Evolutionary conservation across 2,329 filamentous ascomycete species (phyloP).

Genomic region (Hymenoscyphus occultus): DNA sequence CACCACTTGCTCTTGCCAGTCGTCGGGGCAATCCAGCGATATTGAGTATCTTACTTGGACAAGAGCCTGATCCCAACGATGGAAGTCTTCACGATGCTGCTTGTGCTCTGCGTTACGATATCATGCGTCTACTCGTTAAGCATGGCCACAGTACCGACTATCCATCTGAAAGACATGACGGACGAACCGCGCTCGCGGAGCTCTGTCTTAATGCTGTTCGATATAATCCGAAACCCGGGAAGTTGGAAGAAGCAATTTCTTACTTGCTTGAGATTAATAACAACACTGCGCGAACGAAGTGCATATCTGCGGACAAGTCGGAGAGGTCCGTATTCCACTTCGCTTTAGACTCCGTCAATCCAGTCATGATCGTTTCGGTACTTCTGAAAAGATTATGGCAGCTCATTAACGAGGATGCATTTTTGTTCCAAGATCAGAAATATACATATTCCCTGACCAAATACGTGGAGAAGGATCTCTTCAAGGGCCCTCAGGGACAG

Average conservation of each 20-base stretch:
- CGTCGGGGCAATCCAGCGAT: slow-evolving; percentile 16
- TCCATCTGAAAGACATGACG: slow-evolving; percentile 60
- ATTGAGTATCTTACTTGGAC: slow-evolving; percentile 20
- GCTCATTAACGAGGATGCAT: slow-evolving; percentile 57
- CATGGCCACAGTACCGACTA: slow-evolving; percentile 63
- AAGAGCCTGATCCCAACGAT: slow-evolving; percentile 36
- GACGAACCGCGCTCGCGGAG: slow-evolving; percentile 62
- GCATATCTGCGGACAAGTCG: too few species aligned
- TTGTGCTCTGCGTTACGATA: slow-evolving; percentile 54
- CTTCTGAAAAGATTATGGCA: slow-evolving; percentile 65
- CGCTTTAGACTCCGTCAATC: slow-evolving; percentile 45
- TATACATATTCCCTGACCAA: slow-evolving; percentile 63
- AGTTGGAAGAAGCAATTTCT: too few species aligned
- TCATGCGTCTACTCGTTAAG: slow-evolving; percentile 55
- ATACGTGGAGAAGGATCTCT: slow-evolving; percentile 45
- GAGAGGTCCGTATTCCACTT: too few species aligned
- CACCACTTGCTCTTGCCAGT: slow-evolving; percentile 54
- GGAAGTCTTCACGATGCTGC: slow-evolving; percentile 66
- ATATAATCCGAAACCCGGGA: too few species aligned
- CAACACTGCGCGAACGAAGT: too few species aligned
- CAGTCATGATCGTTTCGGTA: slow-evolving; percentile 53
- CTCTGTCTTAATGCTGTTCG: slow-evolving; percentile 51
- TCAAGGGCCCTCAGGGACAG: slow-evolving; percentile 16
- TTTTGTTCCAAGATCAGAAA: slow-evolving; percentile 50
- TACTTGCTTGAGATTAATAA: too few species aligned